Evolutionary conservation across 495 filamentous ascomycete species (phyloP).

Genomic region (Aspergillus mulundensis): DNA sequence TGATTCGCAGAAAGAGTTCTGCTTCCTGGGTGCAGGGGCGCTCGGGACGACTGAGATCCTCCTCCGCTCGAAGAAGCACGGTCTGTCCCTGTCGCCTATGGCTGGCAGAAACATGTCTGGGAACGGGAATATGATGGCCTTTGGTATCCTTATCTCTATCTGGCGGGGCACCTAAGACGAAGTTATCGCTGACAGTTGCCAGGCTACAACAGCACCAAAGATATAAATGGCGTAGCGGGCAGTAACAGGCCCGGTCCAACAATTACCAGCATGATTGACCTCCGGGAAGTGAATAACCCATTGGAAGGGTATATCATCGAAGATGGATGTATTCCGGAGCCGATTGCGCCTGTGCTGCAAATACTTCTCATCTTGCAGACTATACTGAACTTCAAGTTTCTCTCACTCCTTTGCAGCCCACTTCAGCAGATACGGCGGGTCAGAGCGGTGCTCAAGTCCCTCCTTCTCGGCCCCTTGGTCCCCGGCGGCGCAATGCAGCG

Average conservation of each 20-base stretch:
- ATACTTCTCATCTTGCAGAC: conserved; percentile 47
- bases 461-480: conserved; percentile 54
- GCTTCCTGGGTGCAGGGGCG: conserved; percentile 33
- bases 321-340: conserved; percentile 58
- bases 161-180: neutral
- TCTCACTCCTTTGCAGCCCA: neutral
- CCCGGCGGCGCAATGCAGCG: conserved; percentile 50
- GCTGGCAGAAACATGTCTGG: conserved; percentile 63
- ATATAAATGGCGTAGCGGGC: conserved; percentile 54
- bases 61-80: conserved; percentile 57
- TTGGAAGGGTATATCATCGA: conserved; percentile 63
- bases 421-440: conserved; percentile 33
- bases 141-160: conserved; percentile 39
- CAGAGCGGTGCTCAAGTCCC: conserved; percentile 45
- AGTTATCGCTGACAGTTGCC: neutral
- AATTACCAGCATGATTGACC: conserved; percentile 61
- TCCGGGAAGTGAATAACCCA: conserved; percentile 37
- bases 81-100: conserved; percentile 51
- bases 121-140: conserved; percentile 63
- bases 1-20: conserved; percentile 7
- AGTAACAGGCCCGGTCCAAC: conserved; percentile 51
- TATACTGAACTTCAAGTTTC: neutral
- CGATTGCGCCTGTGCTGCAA: conserved; percentile 53
- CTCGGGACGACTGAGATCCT: conserved; percentile 65
- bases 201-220: conserved; percentile 54